Conservation (phyloP, 116 monocot genomes). For the Zostera marina region DNA sequence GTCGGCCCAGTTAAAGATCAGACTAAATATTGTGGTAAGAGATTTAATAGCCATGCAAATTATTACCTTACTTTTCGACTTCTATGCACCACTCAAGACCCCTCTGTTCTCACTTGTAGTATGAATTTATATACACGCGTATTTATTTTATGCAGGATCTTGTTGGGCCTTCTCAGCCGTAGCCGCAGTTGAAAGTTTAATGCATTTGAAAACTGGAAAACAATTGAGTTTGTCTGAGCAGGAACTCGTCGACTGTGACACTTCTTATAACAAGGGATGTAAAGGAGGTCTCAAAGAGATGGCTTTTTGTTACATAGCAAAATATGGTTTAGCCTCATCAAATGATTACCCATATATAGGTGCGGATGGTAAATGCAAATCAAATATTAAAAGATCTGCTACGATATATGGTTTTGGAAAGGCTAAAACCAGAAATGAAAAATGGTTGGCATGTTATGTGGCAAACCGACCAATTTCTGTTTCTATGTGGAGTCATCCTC, state of each 20-base stretch:
- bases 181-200: slow-evolving; percentile 23
- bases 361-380: too few species aligned
- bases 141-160: slow-evolving; percentile 7
- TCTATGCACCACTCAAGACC: too few species aligned
- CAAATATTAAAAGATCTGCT: too few species aligned
- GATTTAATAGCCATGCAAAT: not conserved
- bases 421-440: too few species aligned
- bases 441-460: too few species aligned
- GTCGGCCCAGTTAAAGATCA: slow-evolving; percentile 11
- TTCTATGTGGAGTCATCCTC: too few species aligned
- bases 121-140: not conserved
- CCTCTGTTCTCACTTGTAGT: not conserved
- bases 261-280: slow-evolving; percentile 13
- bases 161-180: slow-evolving; percentile 31
- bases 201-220: slow-evolving; percentile 12
- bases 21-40: slow-evolving; percentile 6
- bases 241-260: slow-evolving; percentile 21
- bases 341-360: too few species aligned
- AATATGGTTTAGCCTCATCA: too few species aligned
- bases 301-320: too few species aligned
- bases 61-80: not conserved
- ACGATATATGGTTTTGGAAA: too few species aligned
- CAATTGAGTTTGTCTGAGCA: slow-evolving; percentile 20
- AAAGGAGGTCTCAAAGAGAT: too few species aligned
- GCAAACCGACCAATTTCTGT: too few species aligned